phyloP scores from a whole-genome alignment of 805 yeast species.

The Candida adriatica region DNA sequence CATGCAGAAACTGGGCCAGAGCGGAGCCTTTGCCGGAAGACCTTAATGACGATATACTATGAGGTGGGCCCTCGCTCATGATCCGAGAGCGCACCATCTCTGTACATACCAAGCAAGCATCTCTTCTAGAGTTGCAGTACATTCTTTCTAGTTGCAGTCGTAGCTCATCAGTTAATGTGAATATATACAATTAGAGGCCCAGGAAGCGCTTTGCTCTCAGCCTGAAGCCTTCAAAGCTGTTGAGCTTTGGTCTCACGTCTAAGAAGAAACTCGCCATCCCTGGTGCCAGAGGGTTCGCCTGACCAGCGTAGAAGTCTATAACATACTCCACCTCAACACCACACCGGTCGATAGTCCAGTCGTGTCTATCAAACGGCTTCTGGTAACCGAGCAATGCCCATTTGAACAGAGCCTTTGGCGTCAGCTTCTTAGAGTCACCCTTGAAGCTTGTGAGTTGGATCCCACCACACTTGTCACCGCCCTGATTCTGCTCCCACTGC shows the following conservation, averaged over 20 bases:
- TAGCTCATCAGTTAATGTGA: not conserved
- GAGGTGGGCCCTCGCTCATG: no score
- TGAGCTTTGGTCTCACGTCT: constrained; percentile 90
- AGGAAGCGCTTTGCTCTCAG: constrained; percentile 60
- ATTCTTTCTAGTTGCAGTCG: not conserved
- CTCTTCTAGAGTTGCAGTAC: not conserved
- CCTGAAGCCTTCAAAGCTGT: constrained; percentile 72
- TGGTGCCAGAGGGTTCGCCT: constrained; percentile 37
- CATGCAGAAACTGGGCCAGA: constrained; percentile 46
- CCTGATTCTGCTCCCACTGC: constrained; percentile 67
- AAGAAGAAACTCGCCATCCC: constrained; percentile 58
- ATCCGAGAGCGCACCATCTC: no score
- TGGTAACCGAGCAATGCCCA: constrained; percentile 59
- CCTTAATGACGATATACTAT: constrained; percentile 16
- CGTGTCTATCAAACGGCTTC: constrained; percentile 93
- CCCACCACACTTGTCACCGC: constrained; percentile 72
- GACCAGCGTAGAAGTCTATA: constrained; percentile 76
- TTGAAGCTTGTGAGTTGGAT: constrained; percentile 77
- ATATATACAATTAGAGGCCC: constrained; percentile 31
- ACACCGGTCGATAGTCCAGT: constrained; percentile 84
- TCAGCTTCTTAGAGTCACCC: constrained; percentile 79
- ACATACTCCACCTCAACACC: constrained; percentile 83
- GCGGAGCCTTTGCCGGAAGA: constrained; percentile 29
- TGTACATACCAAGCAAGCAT: constrained; percentile 2
- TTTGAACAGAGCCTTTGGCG: constrained; percentile 76